A percentile compares a stretch with the other conserved stretches of the same genome.
phyloP scores from a whole-genome alignment of 1,284 basidiomycete species.

The Ustilago sp. region DNA sequence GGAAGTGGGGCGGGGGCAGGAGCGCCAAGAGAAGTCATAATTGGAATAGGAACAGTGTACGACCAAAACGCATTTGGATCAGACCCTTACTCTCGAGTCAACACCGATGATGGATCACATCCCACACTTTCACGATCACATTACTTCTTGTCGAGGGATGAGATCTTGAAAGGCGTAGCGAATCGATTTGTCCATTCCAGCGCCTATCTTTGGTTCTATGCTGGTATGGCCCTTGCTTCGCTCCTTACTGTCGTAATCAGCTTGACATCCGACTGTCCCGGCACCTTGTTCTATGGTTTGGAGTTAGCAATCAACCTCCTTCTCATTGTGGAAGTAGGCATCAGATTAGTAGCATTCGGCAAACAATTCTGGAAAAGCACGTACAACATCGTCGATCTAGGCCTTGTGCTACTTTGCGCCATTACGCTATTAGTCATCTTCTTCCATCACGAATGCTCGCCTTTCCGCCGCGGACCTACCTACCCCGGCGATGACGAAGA shows the following conservation, averaged over 20 bases:
- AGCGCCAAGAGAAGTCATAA: conserved; percentile 25
- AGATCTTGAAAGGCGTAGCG: conserved; percentile 67
- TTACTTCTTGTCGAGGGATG: conserved; percentile 62
- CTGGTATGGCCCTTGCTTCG: conserved; percentile 63
- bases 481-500: conserved; percentile 23
- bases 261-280: conserved; percentile 62
- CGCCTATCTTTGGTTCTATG: conserved; percentile 68
- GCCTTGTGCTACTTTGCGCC: conserved; percentile 62
- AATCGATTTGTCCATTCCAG: conserved; percentile 68
- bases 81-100: conserved; percentile 21
- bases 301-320: conserved; percentile 65
- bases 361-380: conserved; percentile 68
- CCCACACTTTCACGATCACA: conserved; percentile 47
- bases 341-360: conserved; percentile 64
- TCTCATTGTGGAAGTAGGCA: conserved; percentile 65
- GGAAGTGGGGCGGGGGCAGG: background rate
- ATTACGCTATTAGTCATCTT: conserved; percentile 66
- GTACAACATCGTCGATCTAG: conserved; percentile 66
- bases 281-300: conserved; percentile 63
- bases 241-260: conserved; percentile 64
- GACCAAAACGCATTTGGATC: conserved; percentile 33
- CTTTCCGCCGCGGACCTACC: conserved; percentile 42
- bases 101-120: conserved; percentile 4
- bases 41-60: conserved; percentile 45
- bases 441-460: conserved; percentile 67